Conservation (phyloP, 345 rosid species). For the Melaleuca quinquenervia region DNA sequence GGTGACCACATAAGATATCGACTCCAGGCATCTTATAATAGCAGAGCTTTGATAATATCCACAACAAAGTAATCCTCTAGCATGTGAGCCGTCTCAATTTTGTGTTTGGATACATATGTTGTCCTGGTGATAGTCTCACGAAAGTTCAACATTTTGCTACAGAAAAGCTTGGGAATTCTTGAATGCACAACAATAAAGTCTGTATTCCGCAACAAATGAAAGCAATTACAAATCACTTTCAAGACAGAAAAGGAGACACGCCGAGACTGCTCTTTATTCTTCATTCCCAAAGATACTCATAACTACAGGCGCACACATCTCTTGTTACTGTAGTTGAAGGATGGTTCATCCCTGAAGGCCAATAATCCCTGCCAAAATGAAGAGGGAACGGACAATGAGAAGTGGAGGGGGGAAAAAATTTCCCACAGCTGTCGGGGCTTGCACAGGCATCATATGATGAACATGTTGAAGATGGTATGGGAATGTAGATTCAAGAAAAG, state of each 20-base stretch:
- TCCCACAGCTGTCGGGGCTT: not conserved
- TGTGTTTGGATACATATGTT: not conserved
- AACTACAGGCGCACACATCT: not conserved
- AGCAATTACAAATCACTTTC: not conserved
- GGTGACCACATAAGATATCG: not conserved
- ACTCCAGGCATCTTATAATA: not conserved
- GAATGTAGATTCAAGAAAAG: not conserved
- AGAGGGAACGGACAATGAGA: not conserved
- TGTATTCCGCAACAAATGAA: not conserved
- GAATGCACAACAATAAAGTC: not conserved
- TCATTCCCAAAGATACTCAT: not conserved
- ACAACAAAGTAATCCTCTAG: not conserved
- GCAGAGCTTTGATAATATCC: not conserved
- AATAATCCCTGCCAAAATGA: slow-evolving; percentile 27
- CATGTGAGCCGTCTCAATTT: not conserved
- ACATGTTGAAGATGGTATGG: not conserved
- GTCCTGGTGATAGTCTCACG: not conserved
- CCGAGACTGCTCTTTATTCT: not conserved
- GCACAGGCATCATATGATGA: not conserved
- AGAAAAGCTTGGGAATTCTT: not conserved
- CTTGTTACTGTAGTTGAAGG: not conserved
- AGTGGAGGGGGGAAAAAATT: not conserved
- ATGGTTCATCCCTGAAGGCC: slow-evolving; percentile 38
- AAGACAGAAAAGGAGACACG: not conserved
- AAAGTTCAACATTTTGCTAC: not conserved